Conservation (phyloP, 225 moss, liverwort and hornwort species). For the Polytrichum formosum region DNA sequence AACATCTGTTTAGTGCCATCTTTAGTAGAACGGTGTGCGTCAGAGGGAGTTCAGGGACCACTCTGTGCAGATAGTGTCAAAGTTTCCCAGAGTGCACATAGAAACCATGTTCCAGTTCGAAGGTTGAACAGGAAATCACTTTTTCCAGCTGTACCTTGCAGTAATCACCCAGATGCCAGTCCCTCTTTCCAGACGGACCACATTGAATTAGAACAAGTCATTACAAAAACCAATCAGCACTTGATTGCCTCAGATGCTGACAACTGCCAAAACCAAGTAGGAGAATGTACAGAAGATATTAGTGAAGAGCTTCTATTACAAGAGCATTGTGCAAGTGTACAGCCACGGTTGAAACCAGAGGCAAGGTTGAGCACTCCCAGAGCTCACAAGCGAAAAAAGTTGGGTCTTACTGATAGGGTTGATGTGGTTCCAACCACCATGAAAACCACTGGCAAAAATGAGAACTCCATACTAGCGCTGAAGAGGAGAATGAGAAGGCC, state of each 20-base stretch:
- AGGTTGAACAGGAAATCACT: background rate
- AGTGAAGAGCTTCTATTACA: conserved; percentile 18
- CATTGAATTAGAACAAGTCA: conserved; percentile 23
- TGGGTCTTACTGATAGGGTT: conserved; percentile 16
- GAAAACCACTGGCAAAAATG: conserved; percentile 16
- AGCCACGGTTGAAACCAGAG: conserved; percentile 34
- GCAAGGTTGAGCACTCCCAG: conserved; percentile 25
- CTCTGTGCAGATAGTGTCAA: background rate
- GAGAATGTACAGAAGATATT: conserved; percentile 8
- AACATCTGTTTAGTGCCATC: background rate
- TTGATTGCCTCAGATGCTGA: conserved; percentile 6
- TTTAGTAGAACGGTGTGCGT: background rate
- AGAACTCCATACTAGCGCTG: conserved; percentile 23
- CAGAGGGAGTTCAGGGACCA: background rate
- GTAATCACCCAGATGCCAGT: background rate
- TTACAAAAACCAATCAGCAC: conserved; percentile 8
- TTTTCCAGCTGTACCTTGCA: background rate
- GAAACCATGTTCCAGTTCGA: background rate
- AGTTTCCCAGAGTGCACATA: background rate
- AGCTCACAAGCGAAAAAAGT: conserved; percentile 15
- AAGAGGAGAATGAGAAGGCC: conserved; percentile 25
- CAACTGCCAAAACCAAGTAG: conserved; percentile 5
- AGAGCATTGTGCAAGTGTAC: conserved; percentile 16
- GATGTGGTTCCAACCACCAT: conserved; percentile 12
- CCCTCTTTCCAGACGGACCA: background rate